Evolutionary conservation across 2,329 filamentous ascomycete species (phyloP).

Genomic region (Fusarium oligoseptatum): DNA sequence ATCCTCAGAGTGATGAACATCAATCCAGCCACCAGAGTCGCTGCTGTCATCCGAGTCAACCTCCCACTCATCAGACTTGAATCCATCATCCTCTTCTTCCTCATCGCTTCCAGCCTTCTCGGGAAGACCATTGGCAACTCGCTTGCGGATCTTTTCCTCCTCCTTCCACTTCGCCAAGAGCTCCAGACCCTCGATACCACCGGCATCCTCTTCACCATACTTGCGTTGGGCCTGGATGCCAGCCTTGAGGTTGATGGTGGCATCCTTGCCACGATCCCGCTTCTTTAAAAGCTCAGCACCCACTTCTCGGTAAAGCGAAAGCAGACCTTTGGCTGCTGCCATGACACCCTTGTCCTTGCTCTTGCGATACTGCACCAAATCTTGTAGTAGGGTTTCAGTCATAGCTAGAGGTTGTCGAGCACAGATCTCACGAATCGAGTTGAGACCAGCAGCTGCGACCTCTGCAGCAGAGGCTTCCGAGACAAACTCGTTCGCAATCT

Average conservation of each 20-base stretch:
- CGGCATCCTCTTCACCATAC: conserved; percentile 85
- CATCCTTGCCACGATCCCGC: conserved; percentile 91
- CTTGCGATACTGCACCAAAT: conserved; percentile 94
- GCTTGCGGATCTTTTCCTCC: conserved; percentile 83
- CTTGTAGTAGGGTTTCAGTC: conserved; percentile 94
- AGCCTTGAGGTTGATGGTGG: conserved; percentile 82
- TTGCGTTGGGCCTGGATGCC: conserved; percentile 82
- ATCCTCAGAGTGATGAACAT: conserved; percentile 87
- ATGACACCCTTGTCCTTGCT: conserved; percentile 99
- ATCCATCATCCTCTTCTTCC: conserved; percentile 69
- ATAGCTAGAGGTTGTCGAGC: conserved; percentile 94
- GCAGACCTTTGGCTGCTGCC: conserved; percentile 95
- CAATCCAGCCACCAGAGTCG: conserved; percentile 92
- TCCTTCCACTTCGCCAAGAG: conserved; percentile 94
- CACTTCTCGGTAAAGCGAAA: conserved; percentile 92
- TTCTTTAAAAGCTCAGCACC: conserved; percentile 90
- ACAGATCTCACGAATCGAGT: conserved; percentile 95
- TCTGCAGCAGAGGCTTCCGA: conserved; percentile 93
- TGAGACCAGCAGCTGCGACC: conserved; percentile 91
- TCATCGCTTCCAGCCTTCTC: conserved; percentile 73
- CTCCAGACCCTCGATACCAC: conserved; percentile 92
- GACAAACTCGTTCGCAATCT: conserved; percentile 98
- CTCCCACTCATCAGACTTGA: conserved; percentile 71
- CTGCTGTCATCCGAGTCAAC: conserved; percentile 70
- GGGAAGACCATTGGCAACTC: conserved; percentile 75